A percentile compares a stretch with the other conserved stretches of the same genome.
phyloP scores from a whole-genome alignment of 116 monocot genomes.

The Iris pallida region DNA sequence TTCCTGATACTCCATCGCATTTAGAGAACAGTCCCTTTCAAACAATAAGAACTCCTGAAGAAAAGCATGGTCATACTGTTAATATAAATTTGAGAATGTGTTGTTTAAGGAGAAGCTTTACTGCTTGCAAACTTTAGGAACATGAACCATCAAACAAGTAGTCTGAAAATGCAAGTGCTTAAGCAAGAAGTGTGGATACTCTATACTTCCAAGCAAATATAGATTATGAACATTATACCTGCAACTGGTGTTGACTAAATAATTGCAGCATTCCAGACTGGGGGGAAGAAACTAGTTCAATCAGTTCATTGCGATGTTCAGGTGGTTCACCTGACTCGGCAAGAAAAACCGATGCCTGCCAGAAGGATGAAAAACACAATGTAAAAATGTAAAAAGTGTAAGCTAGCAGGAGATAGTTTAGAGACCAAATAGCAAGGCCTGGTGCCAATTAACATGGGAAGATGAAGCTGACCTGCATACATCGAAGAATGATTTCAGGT shows the following conservation, averaged over 20 bases:
- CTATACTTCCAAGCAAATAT: too few species aligned
- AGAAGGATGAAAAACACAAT: slow-evolving; percentile 11
- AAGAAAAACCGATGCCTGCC: slow-evolving; percentile 68
- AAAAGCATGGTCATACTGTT: slow-evolving; percentile 2
- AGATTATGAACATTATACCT: slow-evolving; percentile 49
- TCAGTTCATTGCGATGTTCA: slow-evolving; percentile 52
- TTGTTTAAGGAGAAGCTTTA: too few species aligned
- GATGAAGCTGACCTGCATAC: slow-evolving; percentile 82
- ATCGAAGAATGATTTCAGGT: slow-evolving; percentile 92
- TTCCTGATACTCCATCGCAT: slow-evolving; percentile 64
- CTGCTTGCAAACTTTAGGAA: too few species aligned
- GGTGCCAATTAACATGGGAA: too few species aligned
- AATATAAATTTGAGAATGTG: too few species aligned
- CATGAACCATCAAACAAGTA: too few species aligned
- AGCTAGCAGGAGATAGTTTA: too few species aligned
- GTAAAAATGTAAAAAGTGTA: too few species aligned
- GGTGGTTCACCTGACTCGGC: slow-evolving; percentile 55
- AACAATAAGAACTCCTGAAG: slow-evolving; percentile 84
- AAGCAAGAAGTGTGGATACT: too few species aligned
- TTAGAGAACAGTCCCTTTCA: slow-evolving; percentile 72
- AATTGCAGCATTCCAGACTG: slow-evolving; percentile 49
- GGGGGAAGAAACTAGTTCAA: slow-evolving; percentile 64
- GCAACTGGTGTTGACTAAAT: slow-evolving; percentile 90
- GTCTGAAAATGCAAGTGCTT: too few species aligned
- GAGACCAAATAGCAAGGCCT: too few species aligned